Conservation (phyloP, 345 rosid genomes). For the Brassica carinata region DNA sequence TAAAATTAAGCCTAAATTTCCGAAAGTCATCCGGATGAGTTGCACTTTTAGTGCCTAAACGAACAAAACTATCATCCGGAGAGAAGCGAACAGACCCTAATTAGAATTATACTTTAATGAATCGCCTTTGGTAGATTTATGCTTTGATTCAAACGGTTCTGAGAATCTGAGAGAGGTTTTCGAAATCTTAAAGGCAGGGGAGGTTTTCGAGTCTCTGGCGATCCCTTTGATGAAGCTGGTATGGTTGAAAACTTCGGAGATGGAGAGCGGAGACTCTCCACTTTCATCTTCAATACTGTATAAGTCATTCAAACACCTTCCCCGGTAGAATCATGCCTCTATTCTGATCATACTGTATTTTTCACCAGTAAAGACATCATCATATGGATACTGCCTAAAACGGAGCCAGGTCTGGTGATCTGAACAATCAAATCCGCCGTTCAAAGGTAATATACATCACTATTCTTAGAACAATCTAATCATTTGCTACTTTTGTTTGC, state of each 20-base stretch:
- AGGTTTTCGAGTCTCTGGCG: slow-evolving; percentile 58
- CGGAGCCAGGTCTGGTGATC: slow-evolving; percentile 4
- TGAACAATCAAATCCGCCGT: slow-evolving; percentile 14
- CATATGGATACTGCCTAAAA: slow-evolving; percentile 23
- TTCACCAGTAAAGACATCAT: slow-evolving; percentile 29
- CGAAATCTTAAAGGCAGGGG: slow-evolving; percentile 40
- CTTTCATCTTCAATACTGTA: slow-evolving; percentile 42
- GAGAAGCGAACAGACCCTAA: too few species aligned
- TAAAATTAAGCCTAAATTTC: too few species aligned
- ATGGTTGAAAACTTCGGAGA: slow-evolving; percentile 61
- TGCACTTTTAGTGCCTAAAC: too few species aligned
- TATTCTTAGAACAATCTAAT: background rate
- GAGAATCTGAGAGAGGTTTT: slow-evolving; percentile 5
- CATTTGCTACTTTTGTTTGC: too few species aligned
- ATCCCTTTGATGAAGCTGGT: slow-evolving; percentile 66
- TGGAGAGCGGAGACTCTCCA: slow-evolving; percentile 49
- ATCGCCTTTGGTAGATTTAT: too few species aligned
- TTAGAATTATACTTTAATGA: too few species aligned
- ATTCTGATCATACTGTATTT: background rate
- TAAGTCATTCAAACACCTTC: slow-evolving; percentile 25
- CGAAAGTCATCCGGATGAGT: too few species aligned
- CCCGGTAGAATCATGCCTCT: background rate
- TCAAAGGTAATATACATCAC: slow-evolving; percentile 26
- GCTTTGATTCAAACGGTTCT: too few species aligned
- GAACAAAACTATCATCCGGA: too few species aligned